These are phyloP conservation scores for Jatropha curcas DNA, from an alignment of 345 rosid genomes.

Conservation along the genomic window DNA sequence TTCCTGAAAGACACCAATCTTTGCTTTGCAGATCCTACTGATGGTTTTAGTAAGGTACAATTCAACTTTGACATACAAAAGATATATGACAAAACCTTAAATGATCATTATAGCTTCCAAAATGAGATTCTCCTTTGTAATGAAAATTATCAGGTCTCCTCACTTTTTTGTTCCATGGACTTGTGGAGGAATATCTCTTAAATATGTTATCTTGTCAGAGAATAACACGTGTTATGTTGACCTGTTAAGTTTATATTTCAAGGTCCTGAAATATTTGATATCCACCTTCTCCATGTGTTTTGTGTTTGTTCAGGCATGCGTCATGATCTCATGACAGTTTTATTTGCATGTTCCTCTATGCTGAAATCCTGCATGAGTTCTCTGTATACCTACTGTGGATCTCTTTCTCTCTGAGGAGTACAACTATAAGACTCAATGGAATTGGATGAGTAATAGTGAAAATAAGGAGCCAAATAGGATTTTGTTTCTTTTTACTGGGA, in stretches of 20 bases:
- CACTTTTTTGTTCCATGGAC: background rate
- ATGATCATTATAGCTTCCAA: too few relatives aligned
- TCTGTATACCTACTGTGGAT: background rate
- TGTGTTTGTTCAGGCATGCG: background rate
- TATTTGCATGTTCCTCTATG: background rate
- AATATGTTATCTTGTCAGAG: too few relatives aligned
- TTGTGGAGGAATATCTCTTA: too few relatives aligned
- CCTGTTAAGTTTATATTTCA: background rate
- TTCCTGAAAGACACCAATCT: too few relatives aligned
- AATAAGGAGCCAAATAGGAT: slow-evolving; percentile 5
- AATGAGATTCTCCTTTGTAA: too few relatives aligned
- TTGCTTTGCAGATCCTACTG: too few relatives aligned
- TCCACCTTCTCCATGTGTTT: background rate
- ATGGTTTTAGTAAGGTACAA: too few relatives aligned
- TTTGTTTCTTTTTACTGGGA: background rate
- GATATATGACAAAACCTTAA: too few relatives aligned
- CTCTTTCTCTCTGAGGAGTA: background rate
- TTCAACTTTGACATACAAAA: too few relatives aligned
- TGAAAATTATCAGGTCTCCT: background rate
- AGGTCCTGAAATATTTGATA: background rate
- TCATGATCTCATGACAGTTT: background rate
- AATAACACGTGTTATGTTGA: background rate
- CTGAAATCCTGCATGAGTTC: background rate
- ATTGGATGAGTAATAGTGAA: background rate
- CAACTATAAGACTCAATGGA: background rate